Evolutionary conservation across 2,329 filamentous ascomycete species (phyloP), one percentile per base, ranked within the genome.

Genomic region (Claviceps monticola): DNA sequence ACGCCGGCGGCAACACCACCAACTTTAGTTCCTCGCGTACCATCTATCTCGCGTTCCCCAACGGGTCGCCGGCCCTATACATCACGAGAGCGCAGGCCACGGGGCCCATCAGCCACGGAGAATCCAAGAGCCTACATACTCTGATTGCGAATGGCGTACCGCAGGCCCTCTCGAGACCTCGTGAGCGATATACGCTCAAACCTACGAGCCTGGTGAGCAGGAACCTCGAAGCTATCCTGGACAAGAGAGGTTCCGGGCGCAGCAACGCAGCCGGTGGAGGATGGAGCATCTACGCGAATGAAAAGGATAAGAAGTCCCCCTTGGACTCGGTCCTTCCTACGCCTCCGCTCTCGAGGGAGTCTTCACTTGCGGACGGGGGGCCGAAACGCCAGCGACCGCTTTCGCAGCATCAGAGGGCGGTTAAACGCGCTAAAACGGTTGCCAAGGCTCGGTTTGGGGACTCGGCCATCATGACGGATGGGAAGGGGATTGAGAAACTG

Each of bases 21-120:
- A 74, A 72, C 53, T 74, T 78, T n/a, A 82, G 88, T 56, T 71
- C 79, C 1, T 82, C 82, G 13, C 78, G 82, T 56, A 84, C 85
- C 2, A 78, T 95, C 41, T 93, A 88, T 61, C 73, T 94, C 54
- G 85, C 86, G 1, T 91, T 94, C 59, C 88, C 89, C 0, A 83
- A 91, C 61, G 84, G 83, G 37, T 84, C 86, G 11, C 86, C 88
- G 0, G 82, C 83, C 56, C 71, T 94, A 45, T 94, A 88, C 64
- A 71, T 82, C 44, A 78, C 77, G 49, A 79, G 73, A 53, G 70
- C 74, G 5, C 71, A 74, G 53, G 64, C 70, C 21, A 64, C 66
- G 0, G 70, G 71, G 1, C 59, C 71, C 0, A 66, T 70, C 11
- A 63, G 68, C 3, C 60, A 66, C 0, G 68, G 70, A 11, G 83